A percentile compares a stretch with the other conserved stretches of the same genome.
Conservation (phyloP, 2,329 filamentous ascomycete species). For the Grosmannia serpens region DNA sequence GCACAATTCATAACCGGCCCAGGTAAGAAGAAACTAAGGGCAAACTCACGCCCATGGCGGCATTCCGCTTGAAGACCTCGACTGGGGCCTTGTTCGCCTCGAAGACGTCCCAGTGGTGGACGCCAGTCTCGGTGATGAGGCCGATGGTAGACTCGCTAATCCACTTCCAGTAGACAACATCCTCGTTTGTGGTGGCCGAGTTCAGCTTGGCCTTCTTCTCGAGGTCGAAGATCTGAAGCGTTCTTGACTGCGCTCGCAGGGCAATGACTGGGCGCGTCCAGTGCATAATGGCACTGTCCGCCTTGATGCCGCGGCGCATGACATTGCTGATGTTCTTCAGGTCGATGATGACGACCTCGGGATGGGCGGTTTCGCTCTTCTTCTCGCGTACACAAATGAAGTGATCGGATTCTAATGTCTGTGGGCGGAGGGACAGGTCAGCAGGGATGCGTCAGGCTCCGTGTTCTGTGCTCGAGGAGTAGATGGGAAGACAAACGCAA, state of each 20-base stretch:
- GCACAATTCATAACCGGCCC: background rate
- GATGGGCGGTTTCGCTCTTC: constrained; percentile 69
- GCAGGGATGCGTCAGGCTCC: background rate
- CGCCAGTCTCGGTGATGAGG: constrained; percentile 77
- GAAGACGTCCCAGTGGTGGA: constrained; percentile 98
- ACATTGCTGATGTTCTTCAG: constrained; percentile 97
- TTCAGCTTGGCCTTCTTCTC: constrained; percentile 90
- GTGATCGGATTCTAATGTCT: constrained; percentile 97
- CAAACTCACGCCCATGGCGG: constrained; percentile 66
- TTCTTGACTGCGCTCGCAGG: constrained; percentile 85
- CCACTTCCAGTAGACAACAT: constrained; percentile 99
- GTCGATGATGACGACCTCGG: constrained; percentile 94
- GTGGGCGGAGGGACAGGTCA: constrained; percentile 45
- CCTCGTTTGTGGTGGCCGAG: constrained; percentile 91
- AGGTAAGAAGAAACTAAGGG: no score
- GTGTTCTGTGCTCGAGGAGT: background rate
- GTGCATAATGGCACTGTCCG: constrained; percentile 99
- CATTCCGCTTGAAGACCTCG: constrained; percentile 90
- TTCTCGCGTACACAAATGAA: constrained; percentile 96
- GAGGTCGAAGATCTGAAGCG: constrained; percentile 95
- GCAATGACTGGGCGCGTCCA: constrained; percentile 94
- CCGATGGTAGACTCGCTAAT: constrained; percentile 81
- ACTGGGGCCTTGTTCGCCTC: constrained; percentile 69
- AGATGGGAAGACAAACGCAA: constrained; percentile 50
- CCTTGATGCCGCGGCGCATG: constrained; percentile 90